phyloP scores from a whole-genome alignment of 331 rosid species.

The Dryas integrifolia region DNA sequence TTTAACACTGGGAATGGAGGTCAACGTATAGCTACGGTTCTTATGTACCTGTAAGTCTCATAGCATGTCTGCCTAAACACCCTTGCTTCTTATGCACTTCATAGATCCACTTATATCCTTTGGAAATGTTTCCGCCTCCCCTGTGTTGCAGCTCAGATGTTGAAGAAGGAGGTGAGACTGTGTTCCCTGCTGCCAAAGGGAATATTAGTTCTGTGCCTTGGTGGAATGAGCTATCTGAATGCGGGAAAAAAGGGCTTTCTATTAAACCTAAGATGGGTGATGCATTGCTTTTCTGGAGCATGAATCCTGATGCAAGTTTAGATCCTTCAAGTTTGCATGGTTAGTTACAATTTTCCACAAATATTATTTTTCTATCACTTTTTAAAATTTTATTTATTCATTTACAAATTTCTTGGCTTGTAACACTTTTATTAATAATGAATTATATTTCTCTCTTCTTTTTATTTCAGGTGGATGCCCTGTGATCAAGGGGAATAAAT shows the following conservation, averaged over 20 bases:
- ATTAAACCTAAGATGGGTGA: conserved; percentile 94
- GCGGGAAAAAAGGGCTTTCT: conserved; percentile 87
- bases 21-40: conserved; percentile 90
- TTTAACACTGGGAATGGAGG: conserved; percentile 86
- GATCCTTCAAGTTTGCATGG: conserved; percentile 99
- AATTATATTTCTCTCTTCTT: conserved; percentile 7
- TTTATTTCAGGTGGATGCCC: conserved; percentile 91
- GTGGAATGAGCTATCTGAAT: conserved; percentile 97
- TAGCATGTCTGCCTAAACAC: conserved; percentile 18
- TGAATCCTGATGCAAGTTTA: conserved; percentile 85
- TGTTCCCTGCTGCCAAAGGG: conserved; percentile 95
- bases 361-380: not conserved
- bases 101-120: conserved; percentile 19
- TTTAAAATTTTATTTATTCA: not conserved
- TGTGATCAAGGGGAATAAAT: conserved; percentile 88
- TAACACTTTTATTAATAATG: not conserved
- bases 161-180: conserved; percentile 99
- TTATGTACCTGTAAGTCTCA: conserved; percentile 90
- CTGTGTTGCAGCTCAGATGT: conserved; percentile 75
- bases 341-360: conserved; percentile 24
- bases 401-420: not conserved
- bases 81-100: conserved; percentile 12
- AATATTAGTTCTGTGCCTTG: conserved; percentile 85
- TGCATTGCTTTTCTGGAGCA: conserved; percentile 99
- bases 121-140: conserved; percentile 20